These are phyloP conservation scores for Microsporum audouinii DNA, from an alignment of 2,329 filamentous ascomycete genomes.

Conservation along the genomic window DNA sequence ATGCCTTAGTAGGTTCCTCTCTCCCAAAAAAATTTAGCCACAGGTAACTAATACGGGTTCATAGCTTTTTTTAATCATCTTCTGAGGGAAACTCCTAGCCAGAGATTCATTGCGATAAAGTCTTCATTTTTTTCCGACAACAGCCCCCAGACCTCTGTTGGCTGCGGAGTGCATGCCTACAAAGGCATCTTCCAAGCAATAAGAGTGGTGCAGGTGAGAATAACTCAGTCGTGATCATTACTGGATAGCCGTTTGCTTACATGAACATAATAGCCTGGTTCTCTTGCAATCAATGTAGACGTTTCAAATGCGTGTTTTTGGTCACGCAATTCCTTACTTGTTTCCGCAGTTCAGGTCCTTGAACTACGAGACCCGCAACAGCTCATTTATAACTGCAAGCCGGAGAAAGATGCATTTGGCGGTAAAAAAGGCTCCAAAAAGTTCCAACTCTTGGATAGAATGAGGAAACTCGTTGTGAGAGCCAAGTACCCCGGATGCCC, in stretches of 20 bases:
- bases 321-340: constrained; percentile 36
- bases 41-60: constrained; percentile 7
- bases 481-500: constrained; percentile 28
- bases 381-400: constrained; percentile 20
- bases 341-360: constrained; percentile 26
- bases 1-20: constrained; percentile 52
- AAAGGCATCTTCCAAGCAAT: constrained; percentile 86
- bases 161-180: constrained; percentile 59
- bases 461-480: constrained; percentile 29
- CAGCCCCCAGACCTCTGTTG: constrained; percentile 44
- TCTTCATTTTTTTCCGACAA: constrained; percentile 63
- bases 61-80: constrained; percentile 76
- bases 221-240: not conserved
- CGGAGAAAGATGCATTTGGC: constrained; percentile 19
- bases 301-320: constrained; percentile 89
- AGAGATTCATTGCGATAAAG: constrained; percentile 59
- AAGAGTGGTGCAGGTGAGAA: constrained; percentile 53
- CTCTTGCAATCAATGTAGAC: constrained; percentile 75
- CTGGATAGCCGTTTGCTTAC: constrained; percentile 16
- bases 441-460: constrained; percentile 21
- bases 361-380: constrained; percentile 23
- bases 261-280: constrained; percentile 40
- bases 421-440: constrained; percentile 16
- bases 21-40: not conserved
- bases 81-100: constrained; percentile 65